phyloP scores from a whole-genome alignment of 192 early-diverging fungal genomes.

The Coemansia interrupta region DNA sequence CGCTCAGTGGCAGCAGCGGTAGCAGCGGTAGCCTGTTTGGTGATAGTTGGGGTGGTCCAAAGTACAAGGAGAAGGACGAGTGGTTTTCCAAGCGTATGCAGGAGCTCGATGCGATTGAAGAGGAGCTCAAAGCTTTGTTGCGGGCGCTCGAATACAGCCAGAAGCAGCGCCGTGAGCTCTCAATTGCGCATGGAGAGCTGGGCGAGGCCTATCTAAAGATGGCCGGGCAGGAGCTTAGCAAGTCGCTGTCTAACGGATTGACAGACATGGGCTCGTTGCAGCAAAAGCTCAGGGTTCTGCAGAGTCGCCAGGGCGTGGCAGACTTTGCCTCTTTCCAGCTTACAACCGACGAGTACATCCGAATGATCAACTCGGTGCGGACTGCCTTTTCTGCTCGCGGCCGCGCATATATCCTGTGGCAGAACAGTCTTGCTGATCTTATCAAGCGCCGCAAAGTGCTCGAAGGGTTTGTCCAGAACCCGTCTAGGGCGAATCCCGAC shows the following conservation, averaged over 20 bases:
- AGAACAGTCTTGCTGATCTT: slow-evolving; percentile 65
- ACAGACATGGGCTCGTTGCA: slow-evolving; percentile 75
- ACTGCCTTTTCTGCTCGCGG: slow-evolving; percentile 74
- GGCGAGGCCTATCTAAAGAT: slow-evolving; percentile 75
- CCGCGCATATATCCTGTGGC: slow-evolving; percentile 65
- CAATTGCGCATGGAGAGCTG: slow-evolving; percentile 69
- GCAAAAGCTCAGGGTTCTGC: slow-evolving; percentile 71
- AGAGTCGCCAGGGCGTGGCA: slow-evolving; percentile 70
- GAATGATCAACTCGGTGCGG: slow-evolving; percentile 79
- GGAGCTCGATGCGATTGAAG: slow-evolving; percentile 73
- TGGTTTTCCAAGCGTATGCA: slow-evolving; percentile 72
- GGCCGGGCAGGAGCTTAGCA: slow-evolving; percentile 67
- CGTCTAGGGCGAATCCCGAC: slow-evolving; percentile 25
- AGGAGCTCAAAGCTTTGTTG: slow-evolving; percentile 70
- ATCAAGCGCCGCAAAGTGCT: slow-evolving; percentile 63
- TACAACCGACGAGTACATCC: slow-evolving; percentile 85
- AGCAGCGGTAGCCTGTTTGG: slow-evolving; percentile 58
- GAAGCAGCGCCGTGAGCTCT: slow-evolving; percentile 69
- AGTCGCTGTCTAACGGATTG: slow-evolving; percentile 63
- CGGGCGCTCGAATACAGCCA: slow-evolving; percentile 76
- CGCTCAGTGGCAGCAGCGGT: slow-evolving; percentile 14
- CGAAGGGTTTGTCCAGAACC: slow-evolving; percentile 59
- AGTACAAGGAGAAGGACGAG: slow-evolving; percentile 71
- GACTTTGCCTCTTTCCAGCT: slow-evolving; percentile 73
- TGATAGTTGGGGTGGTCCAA: slow-evolving; percentile 63